phyloP scores from a whole-genome alignment of 345 rosid genomes.

The Trapa incisa region DNA sequence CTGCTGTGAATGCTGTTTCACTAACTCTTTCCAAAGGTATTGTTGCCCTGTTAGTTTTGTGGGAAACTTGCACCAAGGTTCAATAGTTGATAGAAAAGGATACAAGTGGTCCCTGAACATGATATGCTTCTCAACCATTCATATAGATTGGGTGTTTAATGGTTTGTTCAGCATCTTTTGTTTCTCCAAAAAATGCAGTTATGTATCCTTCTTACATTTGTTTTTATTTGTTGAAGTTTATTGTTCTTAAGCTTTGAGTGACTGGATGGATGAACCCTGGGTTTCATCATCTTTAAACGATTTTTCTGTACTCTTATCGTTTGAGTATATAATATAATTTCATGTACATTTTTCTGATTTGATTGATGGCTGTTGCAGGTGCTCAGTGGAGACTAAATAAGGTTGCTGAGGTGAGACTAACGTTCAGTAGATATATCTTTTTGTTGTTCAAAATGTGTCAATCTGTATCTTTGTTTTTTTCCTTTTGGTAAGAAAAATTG shows the following conservation, averaged over 20 bases:
- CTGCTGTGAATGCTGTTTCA: conserved; percentile 26
- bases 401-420: conserved; percentile 10
- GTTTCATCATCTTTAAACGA: neutral
- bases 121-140: neutral
- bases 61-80: neutral
- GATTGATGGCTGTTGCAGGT: neutral
- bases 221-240: neutral
- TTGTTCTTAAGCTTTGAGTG: neutral
- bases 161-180: neutral
- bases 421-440: neutral
- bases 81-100: neutral
- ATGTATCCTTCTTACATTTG: neutral
- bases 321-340: neutral
- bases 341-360: neutral
- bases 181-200: neutral
- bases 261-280: neutral
- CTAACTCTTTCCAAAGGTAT: conserved; percentile 38
- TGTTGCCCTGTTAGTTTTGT: neutral
- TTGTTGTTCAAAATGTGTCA: neutral
- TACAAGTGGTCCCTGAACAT: neutral
- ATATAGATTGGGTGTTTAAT: neutral
- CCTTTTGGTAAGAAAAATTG: too few relatives aligned
- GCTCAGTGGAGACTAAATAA: conserved; percentile 10
- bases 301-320: neutral
- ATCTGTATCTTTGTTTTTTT: neutral